Evolutionary conservation across 2,329 filamentous ascomycete species (phyloP), one percentile per base, ranked within the genome.

Genomic region (Nothomitra cinnamomea): DNA sequence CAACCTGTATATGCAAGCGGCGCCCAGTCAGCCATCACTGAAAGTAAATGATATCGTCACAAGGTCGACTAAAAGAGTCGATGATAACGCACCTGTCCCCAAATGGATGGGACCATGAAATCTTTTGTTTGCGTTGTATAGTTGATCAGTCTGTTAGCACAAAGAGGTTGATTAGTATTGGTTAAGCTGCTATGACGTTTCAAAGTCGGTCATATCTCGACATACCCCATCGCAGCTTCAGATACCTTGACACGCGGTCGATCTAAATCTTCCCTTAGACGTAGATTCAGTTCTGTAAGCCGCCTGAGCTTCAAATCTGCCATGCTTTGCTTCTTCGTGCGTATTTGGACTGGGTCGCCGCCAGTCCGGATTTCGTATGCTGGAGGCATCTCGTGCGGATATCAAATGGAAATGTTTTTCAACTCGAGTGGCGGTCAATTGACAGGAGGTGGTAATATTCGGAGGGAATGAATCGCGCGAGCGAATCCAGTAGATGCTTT

Each of bases 281-380:
- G 84, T 70, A 87, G 87, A 77, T 96, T 98, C 64, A 98, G 80
- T 74, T 98, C 92, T 57, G 89, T 96, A 70, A 98, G 77, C 60
- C 92, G 85, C 64, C 92, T 83, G 64, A 96, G 80, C 78, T 98
- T 98, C 60, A 98, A 79, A 69, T 98, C 92, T 62, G 90, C 90
- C 87, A 98, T 96, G 67, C 87, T 95, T 74, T 96, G 92, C 77
- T 95, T 95, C 75, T 94, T 96, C 75, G 89, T 94, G 77, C 78
- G 80, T 61, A 76, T 94, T 77, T 79, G 80, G 61, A 76, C 70
- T 55, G 64, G 73, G 65, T 80, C 78, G 61, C 78, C 78, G 60
- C 77, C 79, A 56, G 75, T 75, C 67, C 79, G 78, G 62, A 81
- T 73, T 66, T 82, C 79, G 69, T 83, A 83, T 56, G 78, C 73